Conservation (phyloP, 1,284 basidiomycete species). For the Wallemia hederae region DNA sequence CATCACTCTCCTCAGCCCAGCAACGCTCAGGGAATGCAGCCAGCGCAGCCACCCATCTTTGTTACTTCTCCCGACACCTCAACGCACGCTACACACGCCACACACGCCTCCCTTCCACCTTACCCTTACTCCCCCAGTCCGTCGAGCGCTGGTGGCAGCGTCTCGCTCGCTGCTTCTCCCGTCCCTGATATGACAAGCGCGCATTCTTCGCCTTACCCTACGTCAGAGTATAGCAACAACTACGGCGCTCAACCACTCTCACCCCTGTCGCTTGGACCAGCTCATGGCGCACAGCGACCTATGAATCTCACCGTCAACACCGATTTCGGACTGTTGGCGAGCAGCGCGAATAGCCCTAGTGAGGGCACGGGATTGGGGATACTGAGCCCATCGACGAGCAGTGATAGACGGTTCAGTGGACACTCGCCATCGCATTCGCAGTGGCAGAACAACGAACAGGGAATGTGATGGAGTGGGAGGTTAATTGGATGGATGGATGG, state of each 20-base stretch:
- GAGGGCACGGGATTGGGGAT: neutral
- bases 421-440: neutral
- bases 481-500: too few relatives aligned
- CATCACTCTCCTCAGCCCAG: neutral
- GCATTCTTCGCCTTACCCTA: neutral
- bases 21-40: neutral
- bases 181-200: neutral
- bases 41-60: neutral
- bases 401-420: neutral
- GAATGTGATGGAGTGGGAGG: too few relatives aligned
- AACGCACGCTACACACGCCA: neutral
- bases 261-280: neutral
- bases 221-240: neutral
- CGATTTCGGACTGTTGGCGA: neutral
- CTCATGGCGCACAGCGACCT: neutral
- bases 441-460: too few relatives aligned
- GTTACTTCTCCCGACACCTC: neutral
- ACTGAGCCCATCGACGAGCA: neutral
- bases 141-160: too few relatives aligned
- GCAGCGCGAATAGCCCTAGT: neutral
- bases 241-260: neutral
- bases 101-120: neutral
- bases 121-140: neutral
- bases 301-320: neutral
- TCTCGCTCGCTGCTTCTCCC: too few relatives aligned